Conservation (phyloP, 345 rosid genomes). For the Eucalyptus sp. region DNA sequence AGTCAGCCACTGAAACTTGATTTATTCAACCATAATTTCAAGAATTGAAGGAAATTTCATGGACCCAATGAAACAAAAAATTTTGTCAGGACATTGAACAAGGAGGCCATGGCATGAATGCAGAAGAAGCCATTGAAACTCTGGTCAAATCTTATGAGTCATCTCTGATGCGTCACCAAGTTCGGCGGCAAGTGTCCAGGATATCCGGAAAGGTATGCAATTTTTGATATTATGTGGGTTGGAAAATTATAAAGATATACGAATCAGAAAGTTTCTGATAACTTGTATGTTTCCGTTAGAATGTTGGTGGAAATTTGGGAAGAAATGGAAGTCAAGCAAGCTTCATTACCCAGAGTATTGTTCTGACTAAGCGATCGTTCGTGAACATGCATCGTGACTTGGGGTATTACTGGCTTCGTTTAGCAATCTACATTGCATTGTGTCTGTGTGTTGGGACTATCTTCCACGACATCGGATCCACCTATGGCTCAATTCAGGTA, state of each 20-base stretch:
- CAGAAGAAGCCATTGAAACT: slow-evolving; percentile 28
- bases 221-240: neutral
- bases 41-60: too few species aligned
- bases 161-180: slow-evolving; percentile 12
- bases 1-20: neutral
- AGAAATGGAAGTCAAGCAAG: slow-evolving; percentile 11
- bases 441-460: slow-evolving; percentile 40
- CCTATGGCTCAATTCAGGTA: slow-evolving; percentile 52
- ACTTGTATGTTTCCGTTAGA: neutral
- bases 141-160: slow-evolving; percentile 24
- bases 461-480: slow-evolving; percentile 3
- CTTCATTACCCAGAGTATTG: slow-evolving; percentile 24
- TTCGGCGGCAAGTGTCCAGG: slow-evolving; percentile 6
- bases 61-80: neutral
- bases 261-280: neutral
- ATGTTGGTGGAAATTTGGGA: neutral
- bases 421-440: slow-evolving; percentile 33
- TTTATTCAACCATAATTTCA: neutral
- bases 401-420: slow-evolving; percentile 59
- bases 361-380: slow-evolving; percentile 35
- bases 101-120: slow-evolving; percentile 4
- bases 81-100: slow-evolving; percentile 26
- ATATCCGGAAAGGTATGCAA: slow-evolving; percentile 16
- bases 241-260: neutral
- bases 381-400: slow-evolving; percentile 55